Evolutionary conservation across 1,139 yeast species (phyloP).

Genomic region (Lodderomyces elongisporus): DNA sequence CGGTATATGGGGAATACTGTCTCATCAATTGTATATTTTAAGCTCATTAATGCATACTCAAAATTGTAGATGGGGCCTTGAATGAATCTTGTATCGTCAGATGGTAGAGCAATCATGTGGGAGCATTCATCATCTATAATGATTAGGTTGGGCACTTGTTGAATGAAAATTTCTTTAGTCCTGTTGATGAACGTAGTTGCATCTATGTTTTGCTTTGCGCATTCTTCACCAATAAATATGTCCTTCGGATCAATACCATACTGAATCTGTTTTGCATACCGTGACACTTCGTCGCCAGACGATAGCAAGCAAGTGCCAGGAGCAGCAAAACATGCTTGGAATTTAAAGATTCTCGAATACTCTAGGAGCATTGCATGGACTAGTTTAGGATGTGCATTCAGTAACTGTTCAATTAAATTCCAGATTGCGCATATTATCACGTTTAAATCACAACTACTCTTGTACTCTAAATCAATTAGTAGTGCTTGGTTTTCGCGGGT

Average conservation of each 20-base stretch:
- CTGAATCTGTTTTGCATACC: background rate
- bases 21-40: no score
- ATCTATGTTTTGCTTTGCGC: constrained; percentile 17
- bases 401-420: constrained; percentile 16
- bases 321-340: constrained; percentile 36
- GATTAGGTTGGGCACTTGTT: constrained; percentile 8
- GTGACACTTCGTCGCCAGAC: constrained; percentile 2
- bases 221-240: constrained; percentile 24
- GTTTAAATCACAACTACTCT: constrained; percentile 18
- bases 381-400: background rate
- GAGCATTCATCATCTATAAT: constrained; percentile 6
- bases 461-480: constrained; percentile 43
- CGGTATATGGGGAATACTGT: background rate
- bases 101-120: background rate
- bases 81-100: background rate
- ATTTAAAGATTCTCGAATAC: constrained; percentile 37
- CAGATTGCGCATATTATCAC: constrained; percentile 21
- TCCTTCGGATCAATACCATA: constrained; percentile 7
- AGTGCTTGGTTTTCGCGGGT: constrained; percentile 27
- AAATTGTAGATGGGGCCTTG: constrained; percentile 18
- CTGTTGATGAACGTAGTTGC: constrained; percentile 8
- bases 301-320: no score
- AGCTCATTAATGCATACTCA: no score
- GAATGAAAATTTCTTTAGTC: constrained; percentile 8
- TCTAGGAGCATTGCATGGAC: constrained; percentile 33